phyloP scores from a whole-genome alignment of 2,329 filamentous ascomycete species.

The Colletotrichum lindemuthianum region DNA sequence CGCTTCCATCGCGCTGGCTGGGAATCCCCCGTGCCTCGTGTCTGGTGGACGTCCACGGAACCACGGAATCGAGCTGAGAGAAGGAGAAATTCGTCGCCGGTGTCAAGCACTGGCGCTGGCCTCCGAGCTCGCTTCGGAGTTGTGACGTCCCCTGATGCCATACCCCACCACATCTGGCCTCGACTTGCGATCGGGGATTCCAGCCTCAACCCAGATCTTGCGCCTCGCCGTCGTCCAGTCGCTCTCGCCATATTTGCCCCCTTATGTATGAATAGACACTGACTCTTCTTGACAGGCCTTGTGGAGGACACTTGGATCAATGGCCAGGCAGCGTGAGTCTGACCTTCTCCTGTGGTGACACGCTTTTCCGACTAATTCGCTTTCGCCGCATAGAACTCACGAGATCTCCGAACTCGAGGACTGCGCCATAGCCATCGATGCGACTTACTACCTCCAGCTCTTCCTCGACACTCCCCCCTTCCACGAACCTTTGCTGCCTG shows the following conservation, averaged over 20 bases:
- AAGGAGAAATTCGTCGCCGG: neutral
- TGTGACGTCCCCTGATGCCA: no score
- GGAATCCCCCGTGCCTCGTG: slow-evolving; percentile 6
- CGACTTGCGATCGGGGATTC: slow-evolving; percentile 1
- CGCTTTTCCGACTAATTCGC: slow-evolving; percentile 14
- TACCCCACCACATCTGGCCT: slow-evolving; percentile 5
- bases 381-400: slow-evolving; percentile 57
- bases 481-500: slow-evolving; percentile 88
- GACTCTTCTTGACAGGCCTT: slow-evolving; percentile 42
- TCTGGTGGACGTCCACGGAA: neutral
- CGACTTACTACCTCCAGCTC: slow-evolving; percentile 85
- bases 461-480: slow-evolving; percentile 76
- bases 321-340: slow-evolving; percentile 44
- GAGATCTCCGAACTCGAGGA: slow-evolving; percentile 77
- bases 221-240: neutral
- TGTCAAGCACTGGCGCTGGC: neutral
- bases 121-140: neutral
- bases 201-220: neutral
- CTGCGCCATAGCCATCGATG: slow-evolving; percentile 84
- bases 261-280: slow-evolving; percentile 4
- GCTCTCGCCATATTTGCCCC: no score
- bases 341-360: slow-evolving; percentile 7
- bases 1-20: slow-evolving; percentile 9
- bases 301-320: slow-evolving; percentile 54
- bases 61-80: neutral